Percentiles rank a stretch among this genome's conserved stretches.
These are phyloP conservation scores for Infundibulicybe gibba DNA, from an alignment of 768 basidiomycete genomes.

Conservation along the genomic window DNA sequence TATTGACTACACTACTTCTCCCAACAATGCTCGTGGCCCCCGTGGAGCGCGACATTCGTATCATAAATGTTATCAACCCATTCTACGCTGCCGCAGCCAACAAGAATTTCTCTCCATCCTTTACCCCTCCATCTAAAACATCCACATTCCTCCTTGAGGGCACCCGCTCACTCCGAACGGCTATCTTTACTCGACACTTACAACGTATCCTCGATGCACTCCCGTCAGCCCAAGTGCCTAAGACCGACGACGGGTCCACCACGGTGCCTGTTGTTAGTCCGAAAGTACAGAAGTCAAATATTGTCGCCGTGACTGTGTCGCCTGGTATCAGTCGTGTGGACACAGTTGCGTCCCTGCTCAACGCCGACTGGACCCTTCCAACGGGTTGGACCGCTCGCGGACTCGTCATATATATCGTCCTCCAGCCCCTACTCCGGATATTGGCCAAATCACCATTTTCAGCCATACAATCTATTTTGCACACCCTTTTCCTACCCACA, in stretches of 20 bases:
- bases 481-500: slow-evolving; percentile 78
- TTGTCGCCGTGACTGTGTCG: slow-evolving; percentile 68
- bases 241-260: slow-evolving; percentile 29
- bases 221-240: slow-evolving; percentile 56
- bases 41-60: slow-evolving; percentile 86
- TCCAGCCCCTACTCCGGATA: slow-evolving; percentile 43
- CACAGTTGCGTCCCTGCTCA: slow-evolving; percentile 55
- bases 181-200: slow-evolving; percentile 71
- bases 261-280: slow-evolving; percentile 32
- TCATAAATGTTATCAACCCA: slow-evolving; percentile 83
- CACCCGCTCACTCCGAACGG: slow-evolving; percentile 55
- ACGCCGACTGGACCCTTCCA: slow-evolving; percentile 38
- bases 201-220: slow-evolving; percentile 84
- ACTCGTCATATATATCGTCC: slow-evolving; percentile 36
- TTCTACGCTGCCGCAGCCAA: slow-evolving; percentile 82
- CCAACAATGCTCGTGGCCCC: slow-evolving; percentile 81
- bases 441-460: slow-evolving; percentile 64
- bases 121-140: slow-evolving; percentile 15
- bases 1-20: slow-evolving; percentile 74
- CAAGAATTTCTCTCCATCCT: slow-evolving; percentile 25
- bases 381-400: slow-evolving; percentile 38
- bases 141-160: slow-evolving; percentile 59
- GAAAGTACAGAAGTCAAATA: slow-evolving; percentile 61
- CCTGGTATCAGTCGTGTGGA: slow-evolving; percentile 76
- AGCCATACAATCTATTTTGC: slow-evolving; percentile 74